A percentile compares a stretch with the other conserved stretches of the same genome.
Conservation (phyloP, 2,329 filamentous ascomycete genomes). For the Curvularia lunata region DNA sequence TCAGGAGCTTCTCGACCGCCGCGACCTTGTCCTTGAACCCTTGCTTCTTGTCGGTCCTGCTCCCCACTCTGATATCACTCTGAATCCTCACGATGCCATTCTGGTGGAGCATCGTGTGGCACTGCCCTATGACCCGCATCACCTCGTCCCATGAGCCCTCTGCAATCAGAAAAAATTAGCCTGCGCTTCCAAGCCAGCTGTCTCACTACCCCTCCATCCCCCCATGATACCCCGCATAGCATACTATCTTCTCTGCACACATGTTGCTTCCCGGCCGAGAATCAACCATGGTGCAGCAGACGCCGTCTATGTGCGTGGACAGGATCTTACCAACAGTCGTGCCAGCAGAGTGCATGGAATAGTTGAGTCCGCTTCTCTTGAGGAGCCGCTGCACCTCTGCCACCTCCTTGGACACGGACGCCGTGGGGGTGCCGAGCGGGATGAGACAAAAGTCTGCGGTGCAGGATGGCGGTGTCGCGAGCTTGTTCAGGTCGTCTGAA, state of each 20-base stretch:
- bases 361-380: conserved; percentile 78
- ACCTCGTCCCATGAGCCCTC: conserved; percentile 92
- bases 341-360: conserved; percentile 90
- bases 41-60: conserved; percentile 86
- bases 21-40: conserved; percentile 79
- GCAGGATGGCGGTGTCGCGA: conserved; percentile 71
- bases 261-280: conserved; percentile 14
- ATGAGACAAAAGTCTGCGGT: conserved; percentile 92
- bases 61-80: conserved; percentile 84
- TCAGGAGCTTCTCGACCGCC: conserved; percentile 62
- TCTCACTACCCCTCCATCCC: conserved; percentile 3
- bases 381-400: conserved; percentile 88
- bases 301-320: not conserved
- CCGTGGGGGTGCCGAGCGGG: conserved; percentile 67
- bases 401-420: conserved; percentile 69
- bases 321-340: conserved; percentile 79
- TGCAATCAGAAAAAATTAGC: conserved; percentile 47
- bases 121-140: conserved; percentile 62
- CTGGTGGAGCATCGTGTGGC: conserved; percentile 48
- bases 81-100: conserved; percentile 70
- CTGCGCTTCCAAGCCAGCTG: not conserved
- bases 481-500: conserved; percentile 27
- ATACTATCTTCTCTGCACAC: not conserved
- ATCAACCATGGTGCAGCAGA: not conserved
- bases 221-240: conserved; percentile 11